phyloP scores from a whole-genome alignment of 768 basidiomycete species.

The Jaapia argillacea region DNA sequence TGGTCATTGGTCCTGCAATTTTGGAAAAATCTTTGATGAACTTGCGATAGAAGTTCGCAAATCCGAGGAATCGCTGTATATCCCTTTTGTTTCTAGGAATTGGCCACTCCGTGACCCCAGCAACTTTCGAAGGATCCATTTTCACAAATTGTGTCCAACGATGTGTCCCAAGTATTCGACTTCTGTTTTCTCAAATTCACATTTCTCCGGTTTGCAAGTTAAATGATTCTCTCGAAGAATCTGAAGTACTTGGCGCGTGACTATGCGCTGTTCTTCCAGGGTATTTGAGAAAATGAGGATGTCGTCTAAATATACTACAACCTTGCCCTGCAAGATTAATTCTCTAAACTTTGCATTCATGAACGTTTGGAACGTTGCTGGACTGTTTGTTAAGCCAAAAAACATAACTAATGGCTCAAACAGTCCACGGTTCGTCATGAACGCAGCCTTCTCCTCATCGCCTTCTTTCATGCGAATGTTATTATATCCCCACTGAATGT shows the following conservation, averaged over 20 bases:
- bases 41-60: constrained; percentile 2
- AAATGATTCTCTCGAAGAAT: constrained; percentile 9
- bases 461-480: constrained; percentile 16
- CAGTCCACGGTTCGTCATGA: constrained; percentile 16
- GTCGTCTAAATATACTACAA: too few relatives aligned
- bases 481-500: constrained; percentile 20
- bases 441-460: constrained; percentile 21
- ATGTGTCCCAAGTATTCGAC: too few relatives aligned
- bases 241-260: constrained; percentile 10
- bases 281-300: too few relatives aligned
- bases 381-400: too few relatives aligned
- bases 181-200: too few relatives aligned
- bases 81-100: constrained; percentile 13
- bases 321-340: too few relatives aligned
- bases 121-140: constrained; percentile 17
- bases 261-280: constrained; percentile 6
- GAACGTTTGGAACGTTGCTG: constrained; percentile 17
- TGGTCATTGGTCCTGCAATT: background rate
- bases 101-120: constrained; percentile 15
- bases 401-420: too few relatives aligned
- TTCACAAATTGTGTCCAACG: constrained; percentile 10
- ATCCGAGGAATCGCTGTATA: constrained; percentile 18
- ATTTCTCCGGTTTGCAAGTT: too few relatives aligned
- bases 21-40: background rate
- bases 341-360: constrained; percentile 18